phyloP scores from a whole-genome alignment of 2,329 filamentous ascomycete species.

The Fusarium floridanum region DNA sequence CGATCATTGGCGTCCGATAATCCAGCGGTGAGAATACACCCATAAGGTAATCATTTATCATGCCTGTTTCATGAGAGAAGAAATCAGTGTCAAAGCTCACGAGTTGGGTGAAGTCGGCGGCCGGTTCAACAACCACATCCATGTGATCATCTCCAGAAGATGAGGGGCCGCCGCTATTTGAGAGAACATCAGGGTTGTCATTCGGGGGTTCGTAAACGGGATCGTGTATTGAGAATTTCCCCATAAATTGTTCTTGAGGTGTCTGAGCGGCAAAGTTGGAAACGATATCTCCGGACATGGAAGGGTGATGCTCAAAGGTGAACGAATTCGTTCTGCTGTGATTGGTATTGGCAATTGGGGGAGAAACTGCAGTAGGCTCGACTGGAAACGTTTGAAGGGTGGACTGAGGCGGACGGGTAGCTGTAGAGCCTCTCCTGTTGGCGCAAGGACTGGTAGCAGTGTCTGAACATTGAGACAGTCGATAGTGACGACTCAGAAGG shows the following conservation, averaged over 20 bases:
- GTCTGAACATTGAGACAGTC: conserved; percentile 1
- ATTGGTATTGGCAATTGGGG: background rate
- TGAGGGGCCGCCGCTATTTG: background rate
- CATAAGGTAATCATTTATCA: background rate
- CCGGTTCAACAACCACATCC: background rate
- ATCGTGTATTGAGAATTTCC: background rate
- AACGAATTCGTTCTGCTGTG: background rate
- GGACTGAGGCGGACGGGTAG: background rate
- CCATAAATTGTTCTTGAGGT: background rate
- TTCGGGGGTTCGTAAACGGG: background rate
- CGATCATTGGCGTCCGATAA: background rate
- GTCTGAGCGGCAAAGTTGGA: background rate
- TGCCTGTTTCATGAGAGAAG: conserved; percentile 5
- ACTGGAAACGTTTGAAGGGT: background rate
- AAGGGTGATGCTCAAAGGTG: background rate
- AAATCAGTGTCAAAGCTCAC: background rate
- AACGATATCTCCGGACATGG: background rate
- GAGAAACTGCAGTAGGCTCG: background rate
- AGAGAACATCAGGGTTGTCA: background rate
- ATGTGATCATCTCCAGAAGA: background rate
- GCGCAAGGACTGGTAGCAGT: background rate
- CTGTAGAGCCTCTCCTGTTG: background rate
- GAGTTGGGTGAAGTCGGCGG: background rate
- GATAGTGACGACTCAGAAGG: background rate
- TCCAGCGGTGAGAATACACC: background rate